Conservation (phyloP, 345 rosid genomes). For the Acer campestre region DNA sequence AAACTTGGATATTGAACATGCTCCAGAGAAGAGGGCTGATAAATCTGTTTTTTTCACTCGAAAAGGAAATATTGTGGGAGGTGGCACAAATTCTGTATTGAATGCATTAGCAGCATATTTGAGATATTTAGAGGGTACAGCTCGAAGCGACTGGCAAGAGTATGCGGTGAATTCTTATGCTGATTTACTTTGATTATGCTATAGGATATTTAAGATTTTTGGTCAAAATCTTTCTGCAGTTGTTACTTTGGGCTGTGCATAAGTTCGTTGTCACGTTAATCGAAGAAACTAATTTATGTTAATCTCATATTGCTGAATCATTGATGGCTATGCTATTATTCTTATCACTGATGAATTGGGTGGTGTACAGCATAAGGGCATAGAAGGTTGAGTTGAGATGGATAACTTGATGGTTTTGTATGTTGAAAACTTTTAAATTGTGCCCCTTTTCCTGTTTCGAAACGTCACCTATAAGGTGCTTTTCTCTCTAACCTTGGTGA, state of each 20-base stretch:
- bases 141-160: conserved; percentile 91
- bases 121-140: conserved; percentile 88
- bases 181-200: conserved; percentile 10
- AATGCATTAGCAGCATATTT: conserved; percentile 79
- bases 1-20: conserved; percentile 25
- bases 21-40: conserved; percentile 36
- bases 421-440: conserved; percentile 5
- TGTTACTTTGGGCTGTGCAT: neutral
- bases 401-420: neutral
- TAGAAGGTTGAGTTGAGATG: neutral
- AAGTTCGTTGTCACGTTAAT: neutral
- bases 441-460: neutral
- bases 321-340: neutral
- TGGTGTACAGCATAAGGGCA: neutral
- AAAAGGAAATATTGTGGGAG: conserved; percentile 60
- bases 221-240: neutral
- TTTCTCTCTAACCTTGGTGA: neutral
- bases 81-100: conserved; percentile 62
- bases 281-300: neutral
- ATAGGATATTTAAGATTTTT: neutral
- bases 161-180: conserved; percentile 41
- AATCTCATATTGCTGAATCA: neutral
- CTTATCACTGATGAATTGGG: neutral
- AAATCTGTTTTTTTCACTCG: conserved; percentile 64
- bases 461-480: neutral